Evolutionary conservation across 306 rosid species (phyloP), one percentile per base, ranked within the genome.

Genomic region (Malus fusca): DNA sequence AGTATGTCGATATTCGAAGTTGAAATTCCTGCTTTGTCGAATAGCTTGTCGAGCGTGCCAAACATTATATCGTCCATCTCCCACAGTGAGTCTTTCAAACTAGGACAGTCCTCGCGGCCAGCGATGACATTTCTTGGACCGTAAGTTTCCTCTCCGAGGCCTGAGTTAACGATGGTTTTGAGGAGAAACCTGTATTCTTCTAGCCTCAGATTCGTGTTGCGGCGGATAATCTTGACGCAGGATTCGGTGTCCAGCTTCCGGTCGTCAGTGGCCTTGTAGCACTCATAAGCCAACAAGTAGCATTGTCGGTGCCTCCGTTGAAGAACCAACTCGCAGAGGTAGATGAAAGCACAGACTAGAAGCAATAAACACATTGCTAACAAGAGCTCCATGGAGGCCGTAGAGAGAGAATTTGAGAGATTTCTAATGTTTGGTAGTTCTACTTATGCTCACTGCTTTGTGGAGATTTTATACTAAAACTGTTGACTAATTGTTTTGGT

Each of bases 221-320:
- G 48, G 6, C 77, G 13, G 13, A 85, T 84, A 8, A 93, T 83
- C 73, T 79, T 85, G 14, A 84, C 79, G 18, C 86, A 75, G 1
- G 90, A 77, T 22, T 86, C 76, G 0, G 89, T 83, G 81, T 80
- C 43, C 2, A 93, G 88, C 76, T 71, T 87, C 3, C 88, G 79
- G 51, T 88, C 90, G 12, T 88, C 90, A 1, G 82, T 81, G 17
- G 90, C 88, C 79, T 71, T 85, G 74, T 87, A 93, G 81, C 97
- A 93, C 80, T 93, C 96, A 21, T 89, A 93, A 33, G 88, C 96
- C 77, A 91, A 51, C 90, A 91, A 82, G 81, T 88, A 89, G 76
- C 96, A 93, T 63, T 78, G 12, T 55, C 84, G 86, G 56, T 78
- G 80, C 76, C 92, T 80, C 65, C 88, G 78, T 73, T 73, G 79